phyloP scores from a whole-genome alignment of 768 basidiomycete genomes.

The Clitopilus passeckerianus region DNA sequence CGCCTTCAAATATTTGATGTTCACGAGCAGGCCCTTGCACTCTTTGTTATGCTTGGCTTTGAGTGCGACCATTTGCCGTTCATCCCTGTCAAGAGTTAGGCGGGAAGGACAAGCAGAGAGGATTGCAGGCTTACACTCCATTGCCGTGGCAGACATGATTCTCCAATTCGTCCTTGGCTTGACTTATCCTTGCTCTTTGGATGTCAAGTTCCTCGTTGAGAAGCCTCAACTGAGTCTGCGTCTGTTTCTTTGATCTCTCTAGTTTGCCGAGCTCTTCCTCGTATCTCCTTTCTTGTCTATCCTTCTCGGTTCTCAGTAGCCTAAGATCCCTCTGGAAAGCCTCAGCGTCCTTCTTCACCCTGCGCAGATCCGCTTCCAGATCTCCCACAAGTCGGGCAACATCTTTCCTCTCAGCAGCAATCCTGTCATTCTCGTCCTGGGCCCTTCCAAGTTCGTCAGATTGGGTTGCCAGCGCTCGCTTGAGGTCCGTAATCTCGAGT shows the following conservation, averaged over 20 bases:
- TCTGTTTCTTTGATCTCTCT: constrained; percentile 66
- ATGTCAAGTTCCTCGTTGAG: constrained; percentile 62
- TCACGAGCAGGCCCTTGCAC: constrained; percentile 85
- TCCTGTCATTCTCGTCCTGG: constrained; percentile 60
- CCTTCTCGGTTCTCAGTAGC: constrained; percentile 60
- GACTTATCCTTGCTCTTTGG: constrained; percentile 44
- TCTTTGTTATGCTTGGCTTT: constrained; percentile 75
- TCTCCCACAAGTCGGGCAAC: constrained; percentile 61
- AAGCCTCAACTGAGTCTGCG: constrained; percentile 58
- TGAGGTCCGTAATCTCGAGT: constrained; percentile 74
- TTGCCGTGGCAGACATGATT: constrained; percentile 46
- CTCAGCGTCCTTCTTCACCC: constrained; percentile 74
- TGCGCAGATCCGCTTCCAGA: constrained; percentile 69
- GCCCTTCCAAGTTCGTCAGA: constrained; percentile 58
- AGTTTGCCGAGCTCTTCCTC: constrained; percentile 49
- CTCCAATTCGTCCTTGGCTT: constrained; percentile 40
- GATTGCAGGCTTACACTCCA: constrained; percentile 38
- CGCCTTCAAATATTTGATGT: constrained; percentile 89
- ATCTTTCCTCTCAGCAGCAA: constrained; percentile 57
- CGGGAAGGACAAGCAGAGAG: neutral
- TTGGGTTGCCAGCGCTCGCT: constrained; percentile 56
- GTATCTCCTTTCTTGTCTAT: constrained; percentile 48
- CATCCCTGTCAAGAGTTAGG: constrained; percentile 36
- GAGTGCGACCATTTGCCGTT: constrained; percentile 45
- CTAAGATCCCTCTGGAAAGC: constrained; percentile 76